These are phyloP conservation scores for Parastagonospora nodorum DNA, from an alignment of 2,329 filamentous ascomycete genomes.

Conservation along the genomic window DNA sequence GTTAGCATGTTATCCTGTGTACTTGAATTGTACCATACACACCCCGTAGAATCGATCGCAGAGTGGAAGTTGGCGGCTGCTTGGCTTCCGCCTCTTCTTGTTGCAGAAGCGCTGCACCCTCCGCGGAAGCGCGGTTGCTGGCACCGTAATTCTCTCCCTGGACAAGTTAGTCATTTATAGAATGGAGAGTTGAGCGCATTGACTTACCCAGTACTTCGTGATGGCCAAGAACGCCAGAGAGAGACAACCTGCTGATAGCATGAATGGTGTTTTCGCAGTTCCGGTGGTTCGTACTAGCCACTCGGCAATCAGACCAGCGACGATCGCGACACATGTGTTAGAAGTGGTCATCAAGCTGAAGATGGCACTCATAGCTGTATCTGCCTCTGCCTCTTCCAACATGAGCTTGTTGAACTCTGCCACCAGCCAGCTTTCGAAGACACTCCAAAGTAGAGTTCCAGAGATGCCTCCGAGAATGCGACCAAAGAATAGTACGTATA, in stretches of 20 bases:
- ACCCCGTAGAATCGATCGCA: conserved; percentile 32
- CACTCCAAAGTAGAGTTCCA: conserved; percentile 63
- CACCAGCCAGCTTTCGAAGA: conserved; percentile 67
- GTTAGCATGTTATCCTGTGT: background rate
- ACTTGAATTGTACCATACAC: background rate
- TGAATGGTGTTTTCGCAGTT: conserved; percentile 58
- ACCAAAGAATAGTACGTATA: conserved; percentile 57
- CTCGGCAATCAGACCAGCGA: conserved; percentile 59
- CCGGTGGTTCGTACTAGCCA: conserved; percentile 55
- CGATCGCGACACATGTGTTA: conserved; percentile 55
- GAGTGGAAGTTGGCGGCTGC: conserved; percentile 23
- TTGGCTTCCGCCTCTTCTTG: conserved; percentile 31
- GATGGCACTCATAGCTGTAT: conserved; percentile 55
- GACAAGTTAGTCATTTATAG: background rate
- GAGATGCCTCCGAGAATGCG: conserved; percentile 61
- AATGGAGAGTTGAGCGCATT: background rate
- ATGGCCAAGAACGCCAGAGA: conserved; percentile 54
- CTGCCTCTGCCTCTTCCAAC: conserved; percentile 50
- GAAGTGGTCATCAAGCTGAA: conserved; percentile 61
- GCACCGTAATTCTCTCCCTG: conserved; percentile 59
- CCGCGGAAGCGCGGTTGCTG: conserved; percentile 18
- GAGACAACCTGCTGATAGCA: conserved; percentile 54
- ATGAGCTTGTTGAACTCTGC: conserved; percentile 59
- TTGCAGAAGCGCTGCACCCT: conserved; percentile 30
- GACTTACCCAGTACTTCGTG: conserved; percentile 55